Evolutionary conservation across 2,329 filamentous ascomycete genomes (phyloP).

Genomic region (Chaetomiaceae sp.): DNA sequence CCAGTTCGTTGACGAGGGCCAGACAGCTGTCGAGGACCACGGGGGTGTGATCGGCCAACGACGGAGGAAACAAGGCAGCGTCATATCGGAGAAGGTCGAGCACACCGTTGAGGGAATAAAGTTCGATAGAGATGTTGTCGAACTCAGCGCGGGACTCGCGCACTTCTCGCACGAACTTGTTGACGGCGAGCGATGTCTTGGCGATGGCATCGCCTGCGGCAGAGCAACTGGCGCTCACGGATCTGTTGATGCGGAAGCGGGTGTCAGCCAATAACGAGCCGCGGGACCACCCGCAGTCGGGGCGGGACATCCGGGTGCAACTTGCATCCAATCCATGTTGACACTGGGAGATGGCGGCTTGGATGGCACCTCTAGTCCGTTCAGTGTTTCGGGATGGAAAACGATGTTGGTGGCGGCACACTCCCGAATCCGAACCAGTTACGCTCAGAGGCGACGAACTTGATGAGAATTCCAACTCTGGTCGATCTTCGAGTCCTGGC

Average conservation of each 20-base stretch:
- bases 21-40: slow-evolving; percentile 34
- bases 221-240: slow-evolving; percentile 36
- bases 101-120: slow-evolving; percentile 38
- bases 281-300: no score
- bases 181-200: slow-evolving; percentile 31
- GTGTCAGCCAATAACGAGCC: no score
- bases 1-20: slow-evolving; percentile 34
- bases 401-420: no score
- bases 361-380: no score
- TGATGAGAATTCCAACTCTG: no score
- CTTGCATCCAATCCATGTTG: background rate
- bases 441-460: no score
- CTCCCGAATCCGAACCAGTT: no score
- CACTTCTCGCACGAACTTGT: slow-evolving; percentile 37
- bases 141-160: slow-evolving; percentile 38
- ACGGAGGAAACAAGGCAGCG: slow-evolving; percentile 32
- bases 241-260: slow-evolving; percentile 24
- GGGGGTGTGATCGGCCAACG: slow-evolving; percentile 35
- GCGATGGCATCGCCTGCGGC: slow-evolving; percentile 33
- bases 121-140: slow-evolving; percentile 36
- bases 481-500: no score
- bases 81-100: slow-evolving; percentile 38
- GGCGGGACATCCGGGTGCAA: background rate
- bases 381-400: no score
- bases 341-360: no score